phyloP scores from a whole-genome alignment of 129 eudicot genomes.

The Kitagawia praeruptora region DNA sequence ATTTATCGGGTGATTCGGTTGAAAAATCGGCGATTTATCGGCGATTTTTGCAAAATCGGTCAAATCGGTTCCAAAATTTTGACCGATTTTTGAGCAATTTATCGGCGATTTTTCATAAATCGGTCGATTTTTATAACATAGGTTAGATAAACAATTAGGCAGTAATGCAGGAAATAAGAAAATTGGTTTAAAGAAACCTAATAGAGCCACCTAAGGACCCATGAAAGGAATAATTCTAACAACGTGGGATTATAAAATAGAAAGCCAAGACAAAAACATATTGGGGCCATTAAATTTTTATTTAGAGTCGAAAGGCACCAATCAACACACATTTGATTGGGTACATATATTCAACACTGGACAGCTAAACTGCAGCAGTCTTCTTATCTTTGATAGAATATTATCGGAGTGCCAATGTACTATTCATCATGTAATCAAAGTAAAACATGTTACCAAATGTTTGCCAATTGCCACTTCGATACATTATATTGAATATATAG shows the following conservation, averaged over 20 bases:
- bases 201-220: neutral
- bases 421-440: neutral
- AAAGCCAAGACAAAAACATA: neutral
- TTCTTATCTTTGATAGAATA: neutral
- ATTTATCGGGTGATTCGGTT: no score
- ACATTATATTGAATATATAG: no score
- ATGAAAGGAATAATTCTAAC: neutral
- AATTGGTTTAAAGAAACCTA: neutral
- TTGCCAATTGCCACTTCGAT: neutral
- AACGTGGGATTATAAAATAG: neutral
- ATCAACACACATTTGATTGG: slow-evolving; percentile 2
- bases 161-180: neutral
- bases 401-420: neutral
- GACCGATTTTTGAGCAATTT: no score
- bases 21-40: no score
- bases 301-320: neutral
- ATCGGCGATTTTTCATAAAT: no score
- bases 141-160: neutral
- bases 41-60: no score
- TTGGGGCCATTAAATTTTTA: neutral
- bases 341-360: neutral
- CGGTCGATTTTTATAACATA: neutral
- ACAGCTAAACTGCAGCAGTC: neutral
- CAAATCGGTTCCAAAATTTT: no score
- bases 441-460: neutral